Evolutionary conservation across 2,329 filamentous ascomycete species (phyloP).

Genomic region (Penicillium sp.): DNA sequence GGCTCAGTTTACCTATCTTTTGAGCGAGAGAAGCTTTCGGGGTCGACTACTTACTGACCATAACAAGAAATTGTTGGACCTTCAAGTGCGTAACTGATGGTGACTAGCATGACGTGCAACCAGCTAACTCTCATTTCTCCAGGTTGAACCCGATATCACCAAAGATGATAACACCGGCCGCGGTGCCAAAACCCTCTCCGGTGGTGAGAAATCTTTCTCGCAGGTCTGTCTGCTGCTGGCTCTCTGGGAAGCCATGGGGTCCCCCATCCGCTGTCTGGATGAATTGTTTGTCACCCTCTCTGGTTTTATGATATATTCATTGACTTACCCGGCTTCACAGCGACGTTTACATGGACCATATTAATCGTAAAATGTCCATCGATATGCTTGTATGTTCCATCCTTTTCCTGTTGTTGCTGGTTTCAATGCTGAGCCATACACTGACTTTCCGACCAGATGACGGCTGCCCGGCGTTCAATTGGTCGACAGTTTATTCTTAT

Average conservation of each 20-base stretch:
- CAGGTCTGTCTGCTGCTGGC: conserved; percentile 90
- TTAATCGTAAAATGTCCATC: conserved; percentile 91
- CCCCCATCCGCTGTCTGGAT: conserved; percentile 89
- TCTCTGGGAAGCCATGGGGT: conserved; percentile 98
- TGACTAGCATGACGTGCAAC: neutral
- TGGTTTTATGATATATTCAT: neutral
- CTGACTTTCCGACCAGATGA: conserved; percentile 58
- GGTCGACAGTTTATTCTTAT: conserved; percentile 95
- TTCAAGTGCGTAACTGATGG: conserved; percentile 58
- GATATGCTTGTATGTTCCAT: conserved; percentile 75
- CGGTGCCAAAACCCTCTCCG: conserved; percentile 88
- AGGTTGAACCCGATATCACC: conserved; percentile 69
- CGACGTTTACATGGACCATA: conserved; percentile 98
- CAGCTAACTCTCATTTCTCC: neutral
- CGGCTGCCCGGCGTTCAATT: conserved; percentile 80
- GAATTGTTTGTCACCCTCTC: conserved; percentile 65
- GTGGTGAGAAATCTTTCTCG: conserved; percentile 96
- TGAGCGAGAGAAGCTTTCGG: conserved; percentile 86
- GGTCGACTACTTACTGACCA: conserved; percentile 81
- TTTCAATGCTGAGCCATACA: neutral
- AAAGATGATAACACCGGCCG: conserved; percentile 69
- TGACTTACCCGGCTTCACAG: conserved; percentile 33
- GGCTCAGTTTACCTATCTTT: conserved; percentile 81
- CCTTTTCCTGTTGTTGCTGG: neutral
- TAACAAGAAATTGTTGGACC: conserved; percentile 68